Evolutionary conservation across 164 flowering plant species (phyloP).

Genomic region (Macadamia integrifolia): DNA sequence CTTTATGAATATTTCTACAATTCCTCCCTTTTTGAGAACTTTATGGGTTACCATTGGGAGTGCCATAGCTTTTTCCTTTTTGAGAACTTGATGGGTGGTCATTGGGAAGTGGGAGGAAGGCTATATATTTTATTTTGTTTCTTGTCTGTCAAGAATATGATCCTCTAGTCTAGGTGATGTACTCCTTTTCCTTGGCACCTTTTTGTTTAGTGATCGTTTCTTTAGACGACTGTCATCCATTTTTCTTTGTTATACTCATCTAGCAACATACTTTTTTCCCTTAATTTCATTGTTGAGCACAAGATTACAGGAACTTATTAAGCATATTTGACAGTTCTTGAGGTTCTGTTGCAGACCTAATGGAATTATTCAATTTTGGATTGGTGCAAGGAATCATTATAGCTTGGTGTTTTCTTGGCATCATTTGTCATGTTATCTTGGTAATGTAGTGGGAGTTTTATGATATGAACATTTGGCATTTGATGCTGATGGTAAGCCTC

Average conservation of each 20-base stretch:
- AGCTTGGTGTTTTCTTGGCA: constrained; percentile 83
- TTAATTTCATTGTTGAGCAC: not conserved
- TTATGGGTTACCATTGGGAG: constrained; percentile 84
- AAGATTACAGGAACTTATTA: too few relatives aligned
- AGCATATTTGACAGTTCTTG: not conserved
- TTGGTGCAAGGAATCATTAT: constrained; percentile 70
- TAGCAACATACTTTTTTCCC: too few relatives aligned
- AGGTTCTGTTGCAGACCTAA: constrained; percentile 11
- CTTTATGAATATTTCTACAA: too few relatives aligned
- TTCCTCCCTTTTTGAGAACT: constrained; percentile 19
- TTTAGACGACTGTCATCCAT: too few relatives aligned
- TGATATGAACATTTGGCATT: constrained; percentile 71
- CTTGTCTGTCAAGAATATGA: too few relatives aligned
- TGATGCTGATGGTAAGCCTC: constrained; percentile 67
- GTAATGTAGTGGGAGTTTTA: constrained; percentile 86
- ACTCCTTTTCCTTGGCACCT: too few relatives aligned
- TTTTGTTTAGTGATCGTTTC: too few relatives aligned
- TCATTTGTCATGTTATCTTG: constrained; percentile 73
- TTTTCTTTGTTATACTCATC: too few relatives aligned
- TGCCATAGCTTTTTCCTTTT: constrained; percentile 74
- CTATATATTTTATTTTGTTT: too few relatives aligned
- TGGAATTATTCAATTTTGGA: constrained; percentile 9
- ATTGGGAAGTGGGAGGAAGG: constrained; percentile 36
- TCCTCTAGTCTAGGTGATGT: not conserved
- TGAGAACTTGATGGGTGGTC: constrained; percentile 80